Percentiles rank a stretch among this genome's conserved stretches.
phyloP scores from a whole-genome alignment of 495 filamentous ascomycete species.

The Niebla homalea region DNA sequence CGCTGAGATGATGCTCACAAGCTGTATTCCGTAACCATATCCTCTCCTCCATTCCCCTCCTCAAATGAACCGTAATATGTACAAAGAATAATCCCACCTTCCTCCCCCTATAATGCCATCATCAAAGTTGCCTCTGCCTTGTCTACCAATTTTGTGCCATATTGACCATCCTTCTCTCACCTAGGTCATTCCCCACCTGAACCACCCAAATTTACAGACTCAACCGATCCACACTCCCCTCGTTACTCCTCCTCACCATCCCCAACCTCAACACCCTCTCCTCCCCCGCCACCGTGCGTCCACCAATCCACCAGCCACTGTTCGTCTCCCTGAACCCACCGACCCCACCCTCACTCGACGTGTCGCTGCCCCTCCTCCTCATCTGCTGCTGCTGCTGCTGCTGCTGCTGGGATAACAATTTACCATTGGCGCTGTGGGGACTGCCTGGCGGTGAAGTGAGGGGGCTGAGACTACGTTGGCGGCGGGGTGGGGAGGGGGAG shows the following conservation, averaged over 20 bases:
- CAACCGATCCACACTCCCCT: constrained; percentile 42
- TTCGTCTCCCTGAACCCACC: constrained; percentile 34
- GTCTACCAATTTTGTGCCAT: too few relatives aligned
- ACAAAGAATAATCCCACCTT: too few relatives aligned
- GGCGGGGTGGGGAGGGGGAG: constrained; percentile 9
- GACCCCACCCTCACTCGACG: constrained; percentile 57
- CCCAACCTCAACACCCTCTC: constrained; percentile 72
- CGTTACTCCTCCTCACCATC: constrained; percentile 39
- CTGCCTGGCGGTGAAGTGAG: constrained; percentile 31
- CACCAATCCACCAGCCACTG: constrained; percentile 73
- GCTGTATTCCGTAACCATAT: too few relatives aligned
- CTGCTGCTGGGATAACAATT: constrained; percentile 16
- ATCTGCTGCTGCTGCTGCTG: constrained; percentile 24
- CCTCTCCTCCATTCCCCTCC: too few relatives aligned
- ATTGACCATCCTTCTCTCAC: neutral
- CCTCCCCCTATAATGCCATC: too few relatives aligned
- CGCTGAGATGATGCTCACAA: too few relatives aligned
- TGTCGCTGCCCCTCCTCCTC: constrained; percentile 63
- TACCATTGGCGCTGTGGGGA: constrained; percentile 21
- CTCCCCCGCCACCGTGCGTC: constrained; percentile 69
- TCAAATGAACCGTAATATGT: too few relatives aligned
- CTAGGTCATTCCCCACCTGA: neutral
- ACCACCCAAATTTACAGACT: constrained; percentile 32
- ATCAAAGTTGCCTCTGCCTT: too few relatives aligned
- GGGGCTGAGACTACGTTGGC: constrained; percentile 26